Conservation (phyloP, 164 flowering plant genomes). For the Saururus chinensis region DNA sequence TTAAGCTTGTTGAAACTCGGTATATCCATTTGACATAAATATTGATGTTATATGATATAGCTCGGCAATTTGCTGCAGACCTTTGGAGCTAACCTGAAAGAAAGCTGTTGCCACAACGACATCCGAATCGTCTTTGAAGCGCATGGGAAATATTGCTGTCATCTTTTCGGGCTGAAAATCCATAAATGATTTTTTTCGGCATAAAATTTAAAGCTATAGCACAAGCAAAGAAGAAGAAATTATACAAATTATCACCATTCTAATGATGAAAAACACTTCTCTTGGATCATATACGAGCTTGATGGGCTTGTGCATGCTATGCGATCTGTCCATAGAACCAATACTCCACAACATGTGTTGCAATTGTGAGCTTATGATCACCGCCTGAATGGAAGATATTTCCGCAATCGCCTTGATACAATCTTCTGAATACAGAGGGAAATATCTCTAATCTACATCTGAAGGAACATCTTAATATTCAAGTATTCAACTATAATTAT, state of each 20-base stretch:
- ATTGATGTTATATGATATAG: no score
- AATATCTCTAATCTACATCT: not conserved
- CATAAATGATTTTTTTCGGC: not conserved
- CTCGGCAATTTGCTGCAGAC: not conserved
- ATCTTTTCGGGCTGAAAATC: slow-evolving; percentile 49
- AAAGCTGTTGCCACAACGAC: slow-evolving; percentile 70
- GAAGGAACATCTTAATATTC: not conserved
- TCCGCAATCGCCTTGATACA: slow-evolving; percentile 36
- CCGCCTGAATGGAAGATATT: slow-evolving; percentile 54
- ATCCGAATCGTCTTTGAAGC: slow-evolving; percentile 66
- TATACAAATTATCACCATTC: slow-evolving; percentile 35
- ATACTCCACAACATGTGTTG: slow-evolving; percentile 49
- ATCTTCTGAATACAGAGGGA: slow-evolving; percentile 21
- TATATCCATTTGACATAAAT: not conserved
- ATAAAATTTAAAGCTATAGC: not conserved
- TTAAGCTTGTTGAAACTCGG: not conserved
- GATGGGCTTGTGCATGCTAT: slow-evolving; percentile 47
- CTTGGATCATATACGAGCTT: slow-evolving; percentile 65
- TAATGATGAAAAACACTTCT: slow-evolving; percentile 69
- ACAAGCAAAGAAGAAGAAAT: not conserved
- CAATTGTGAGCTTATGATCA: slow-evolving; percentile 63
- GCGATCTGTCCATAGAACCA: slow-evolving; percentile 21
- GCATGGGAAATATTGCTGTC: slow-evolving; percentile 67
- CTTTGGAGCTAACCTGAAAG: slow-evolving; percentile 48
- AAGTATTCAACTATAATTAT: not conserved